Conservation (phyloP, 2,329 filamentous ascomycete genomes). For the Aureobasidium sp. region DNA sequence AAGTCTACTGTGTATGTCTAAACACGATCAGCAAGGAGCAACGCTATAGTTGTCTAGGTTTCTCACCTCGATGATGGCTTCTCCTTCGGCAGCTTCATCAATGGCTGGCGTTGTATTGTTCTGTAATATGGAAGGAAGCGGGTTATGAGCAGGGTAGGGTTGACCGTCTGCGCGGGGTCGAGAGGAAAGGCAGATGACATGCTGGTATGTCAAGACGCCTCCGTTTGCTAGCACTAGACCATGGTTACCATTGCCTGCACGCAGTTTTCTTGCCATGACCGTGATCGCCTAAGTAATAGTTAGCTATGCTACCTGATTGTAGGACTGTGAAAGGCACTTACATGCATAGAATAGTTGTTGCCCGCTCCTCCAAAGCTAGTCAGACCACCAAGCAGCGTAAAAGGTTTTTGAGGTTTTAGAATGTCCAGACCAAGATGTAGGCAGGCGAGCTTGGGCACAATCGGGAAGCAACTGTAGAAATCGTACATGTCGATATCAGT, state of each 20-base stretch:
- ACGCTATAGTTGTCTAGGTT: background rate
- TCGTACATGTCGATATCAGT: conserved; percentile 53
- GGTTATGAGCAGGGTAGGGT: conserved; percentile 40
- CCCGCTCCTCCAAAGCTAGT: conserved; percentile 63
- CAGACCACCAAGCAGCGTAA: conserved; percentile 56
- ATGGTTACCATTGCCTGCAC: conserved; percentile 36
- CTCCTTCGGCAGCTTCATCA: conserved; percentile 39
- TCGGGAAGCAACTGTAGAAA: conserved; percentile 62
- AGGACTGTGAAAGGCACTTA: conserved; percentile 22
- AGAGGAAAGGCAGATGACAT: conserved; percentile 50
- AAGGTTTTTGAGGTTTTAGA: conserved; percentile 37
- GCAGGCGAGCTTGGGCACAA: conserved; percentile 59
- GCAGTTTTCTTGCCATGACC: conserved; percentile 47
- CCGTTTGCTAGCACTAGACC: conserved; percentile 59
- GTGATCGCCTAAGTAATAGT: conserved; percentile 36
- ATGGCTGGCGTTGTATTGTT: conserved; percentile 30
- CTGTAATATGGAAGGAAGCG: conserved; percentile 36
- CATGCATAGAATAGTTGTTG: conserved; percentile 65
- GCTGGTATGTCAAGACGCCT: conserved; percentile 56
- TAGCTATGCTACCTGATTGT: conserved; percentile 16
- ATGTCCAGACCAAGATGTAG: conserved; percentile 49
- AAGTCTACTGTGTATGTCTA: conserved; percentile 56
- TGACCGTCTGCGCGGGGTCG: conserved; percentile 30
- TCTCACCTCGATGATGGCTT: conserved; percentile 46
- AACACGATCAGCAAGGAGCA: background rate